These are phyloP conservation scores for Phanerodontia chrysosporium DNA, from an alignment of 768 basidiomycete genomes.

Conservation along the genomic window DNA sequence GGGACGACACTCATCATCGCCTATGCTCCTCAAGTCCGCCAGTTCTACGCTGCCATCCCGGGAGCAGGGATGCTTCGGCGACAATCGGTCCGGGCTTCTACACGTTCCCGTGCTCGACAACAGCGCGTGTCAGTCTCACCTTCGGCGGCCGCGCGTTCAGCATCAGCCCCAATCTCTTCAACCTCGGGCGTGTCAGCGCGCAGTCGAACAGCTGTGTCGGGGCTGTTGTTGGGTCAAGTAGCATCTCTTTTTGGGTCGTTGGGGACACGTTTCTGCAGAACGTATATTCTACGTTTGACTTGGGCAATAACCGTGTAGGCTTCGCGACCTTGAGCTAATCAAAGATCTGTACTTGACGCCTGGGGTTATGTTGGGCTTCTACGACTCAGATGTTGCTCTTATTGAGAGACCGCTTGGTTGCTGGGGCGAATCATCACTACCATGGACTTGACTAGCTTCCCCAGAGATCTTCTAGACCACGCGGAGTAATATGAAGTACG, in stretches of 20 bases:
- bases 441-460: no score
- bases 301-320: constrained; percentile 19
- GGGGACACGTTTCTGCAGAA: constrained; percentile 41
- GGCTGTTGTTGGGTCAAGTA: constrained; percentile 25
- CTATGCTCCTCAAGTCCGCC: constrained; percentile 10
- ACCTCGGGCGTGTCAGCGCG: constrained; percentile 34
- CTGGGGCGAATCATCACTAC: no score
- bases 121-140: constrained; percentile 29
- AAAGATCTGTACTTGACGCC: no score
- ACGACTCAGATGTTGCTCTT: no score
- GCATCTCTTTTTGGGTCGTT: constrained; percentile 28
- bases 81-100: constrained; percentile 28
- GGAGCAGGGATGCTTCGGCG: constrained; percentile 16
- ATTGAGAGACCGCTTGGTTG: no score
- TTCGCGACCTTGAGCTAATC: constrained; percentile 17
- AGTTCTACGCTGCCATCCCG: constrained; percentile 24
- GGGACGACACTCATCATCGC: constrained; percentile 29
- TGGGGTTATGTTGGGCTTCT: no score
- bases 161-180: constrained; percentile 35
- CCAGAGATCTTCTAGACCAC: no score
- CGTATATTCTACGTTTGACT: constrained; percentile 43
- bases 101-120: constrained; percentile 33
- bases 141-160: constrained; percentile 37
- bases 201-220: constrained; percentile 34
- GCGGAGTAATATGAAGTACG: no score